Conservation (phyloP, 148 eudicot species). For the Selenicereus undatus region DNA sequence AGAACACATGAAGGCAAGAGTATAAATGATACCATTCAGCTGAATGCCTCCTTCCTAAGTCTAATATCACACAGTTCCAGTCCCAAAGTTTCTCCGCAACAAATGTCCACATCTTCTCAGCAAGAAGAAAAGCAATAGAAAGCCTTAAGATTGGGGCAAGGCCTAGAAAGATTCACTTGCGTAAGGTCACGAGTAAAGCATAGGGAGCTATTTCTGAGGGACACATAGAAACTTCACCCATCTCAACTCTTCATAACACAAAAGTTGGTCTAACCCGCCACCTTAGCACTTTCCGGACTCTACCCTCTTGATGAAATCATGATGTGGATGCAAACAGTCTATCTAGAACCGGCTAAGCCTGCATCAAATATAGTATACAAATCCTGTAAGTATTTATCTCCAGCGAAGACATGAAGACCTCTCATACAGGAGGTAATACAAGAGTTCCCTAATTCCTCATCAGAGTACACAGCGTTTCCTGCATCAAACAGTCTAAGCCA, state of each 20-base stretch:
- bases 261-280: background rate
- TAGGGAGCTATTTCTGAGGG: background rate
- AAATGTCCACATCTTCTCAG: background rate
- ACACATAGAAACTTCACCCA: background rate
- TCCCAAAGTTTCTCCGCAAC: background rate
- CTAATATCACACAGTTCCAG: background rate
- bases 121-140: background rate
- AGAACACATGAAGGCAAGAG: background rate
- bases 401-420: background rate
- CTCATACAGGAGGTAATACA: background rate
- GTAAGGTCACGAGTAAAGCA: background rate
- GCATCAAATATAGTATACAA: no score
- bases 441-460: background rate
- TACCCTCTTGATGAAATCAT: background rate
- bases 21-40: background rate
- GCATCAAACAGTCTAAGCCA: background rate
- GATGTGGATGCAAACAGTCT: background rate
- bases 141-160: background rate
- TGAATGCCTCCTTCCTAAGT: background rate
- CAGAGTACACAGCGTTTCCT: background rate
- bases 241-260: background rate
- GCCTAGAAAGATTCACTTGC: background rate
- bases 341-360: no score
- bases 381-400: background rate
- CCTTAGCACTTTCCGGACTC: background rate